Percentiles rank a stretch among this genome's conserved stretches.
Evolutionary conservation across 2,329 filamentous ascomycete genomes (phyloP).

Genomic region (Colletotrichum theobromicola): DNA sequence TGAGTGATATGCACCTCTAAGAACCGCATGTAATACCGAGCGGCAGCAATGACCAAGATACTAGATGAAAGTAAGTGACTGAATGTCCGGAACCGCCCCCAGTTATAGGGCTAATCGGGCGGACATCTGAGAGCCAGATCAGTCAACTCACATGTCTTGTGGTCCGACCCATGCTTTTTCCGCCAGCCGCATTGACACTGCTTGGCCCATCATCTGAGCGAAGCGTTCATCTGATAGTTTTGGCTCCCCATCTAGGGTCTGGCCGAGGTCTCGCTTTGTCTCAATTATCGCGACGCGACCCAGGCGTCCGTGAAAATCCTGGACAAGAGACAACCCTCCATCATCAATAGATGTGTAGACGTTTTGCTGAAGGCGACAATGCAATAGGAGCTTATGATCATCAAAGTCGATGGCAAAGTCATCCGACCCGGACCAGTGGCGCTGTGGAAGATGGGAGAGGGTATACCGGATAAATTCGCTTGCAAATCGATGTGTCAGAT

Average conservation of each 20-base stretch:
- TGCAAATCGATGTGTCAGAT: neutral
- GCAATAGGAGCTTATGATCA: neutral
- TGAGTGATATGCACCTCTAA: neutral
- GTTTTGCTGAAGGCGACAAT: neutral
- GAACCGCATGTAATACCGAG: neutral
- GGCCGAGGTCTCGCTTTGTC: neutral
- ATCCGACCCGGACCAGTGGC: neutral
- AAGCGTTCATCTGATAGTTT: neutral
- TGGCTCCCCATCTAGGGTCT: neutral
- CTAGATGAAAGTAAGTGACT: neutral
- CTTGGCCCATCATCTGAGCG: neutral
- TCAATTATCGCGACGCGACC: neutral
- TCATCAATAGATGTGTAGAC: neutral
- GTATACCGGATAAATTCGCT: neutral
- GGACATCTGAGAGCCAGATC: neutral
- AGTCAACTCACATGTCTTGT: neutral
- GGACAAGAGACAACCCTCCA: neutral
- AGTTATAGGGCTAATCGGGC: neutral
- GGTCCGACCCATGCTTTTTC: neutral
- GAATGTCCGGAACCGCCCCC: neutral
- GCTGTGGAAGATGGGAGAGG: neutral
- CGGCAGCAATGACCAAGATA: neutral
- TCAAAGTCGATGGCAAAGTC: neutral
- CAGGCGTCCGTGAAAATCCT: neutral
- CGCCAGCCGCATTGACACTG: neutral